Evolutionary conservation across 2,329 filamentous ascomycete genomes (phyloP).

Genomic region (Epichloe coenophiala): DNA sequence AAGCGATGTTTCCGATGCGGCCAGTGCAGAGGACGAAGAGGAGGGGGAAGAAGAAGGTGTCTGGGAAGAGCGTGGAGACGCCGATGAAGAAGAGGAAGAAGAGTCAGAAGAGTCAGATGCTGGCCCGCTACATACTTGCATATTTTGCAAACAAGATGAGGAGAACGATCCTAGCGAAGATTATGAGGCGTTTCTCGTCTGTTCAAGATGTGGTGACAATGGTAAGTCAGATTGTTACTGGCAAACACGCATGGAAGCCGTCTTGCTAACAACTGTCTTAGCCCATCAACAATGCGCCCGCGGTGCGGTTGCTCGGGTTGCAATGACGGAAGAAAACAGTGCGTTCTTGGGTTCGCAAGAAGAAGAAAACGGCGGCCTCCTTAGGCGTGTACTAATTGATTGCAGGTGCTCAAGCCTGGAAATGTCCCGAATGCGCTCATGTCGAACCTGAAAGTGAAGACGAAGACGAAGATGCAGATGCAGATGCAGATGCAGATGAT

Average conservation of each 20-base stretch:
- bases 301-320: constrained; percentile 32
- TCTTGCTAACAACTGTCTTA: constrained; percentile 34
- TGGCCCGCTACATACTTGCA: constrained; percentile 29
- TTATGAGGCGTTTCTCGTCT: constrained; percentile 67
- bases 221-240: constrained; percentile 41
- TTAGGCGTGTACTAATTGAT: constrained; percentile 11
- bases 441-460: constrained; percentile 13
- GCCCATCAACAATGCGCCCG: constrained; percentile 86
- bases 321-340: constrained; percentile 22
- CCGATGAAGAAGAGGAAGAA: constrained; percentile 1
- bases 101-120: constrained; percentile 8
- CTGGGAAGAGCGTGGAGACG: constrained; percentile 5
- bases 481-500: constrained; percentile 15
- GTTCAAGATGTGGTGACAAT: constrained; percentile 66
- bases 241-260: constrained; percentile 7
- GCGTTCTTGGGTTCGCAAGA: constrained; percentile 4
- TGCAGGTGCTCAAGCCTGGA: constrained; percentile 32
- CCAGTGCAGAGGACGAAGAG: constrained; percentile 24
- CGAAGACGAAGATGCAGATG: constrained; percentile 13
- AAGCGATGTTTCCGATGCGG: constrained; percentile 31
- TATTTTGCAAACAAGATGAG: constrained; percentile 74
- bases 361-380: neutral
- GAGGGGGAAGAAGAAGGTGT: constrained; percentile 16
- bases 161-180: constrained; percentile 71
- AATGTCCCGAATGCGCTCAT: constrained; percentile 34